phyloP scores from a whole-genome alignment of 495 filamentous ascomycete species.

The Lepraria neglecta region DNA sequence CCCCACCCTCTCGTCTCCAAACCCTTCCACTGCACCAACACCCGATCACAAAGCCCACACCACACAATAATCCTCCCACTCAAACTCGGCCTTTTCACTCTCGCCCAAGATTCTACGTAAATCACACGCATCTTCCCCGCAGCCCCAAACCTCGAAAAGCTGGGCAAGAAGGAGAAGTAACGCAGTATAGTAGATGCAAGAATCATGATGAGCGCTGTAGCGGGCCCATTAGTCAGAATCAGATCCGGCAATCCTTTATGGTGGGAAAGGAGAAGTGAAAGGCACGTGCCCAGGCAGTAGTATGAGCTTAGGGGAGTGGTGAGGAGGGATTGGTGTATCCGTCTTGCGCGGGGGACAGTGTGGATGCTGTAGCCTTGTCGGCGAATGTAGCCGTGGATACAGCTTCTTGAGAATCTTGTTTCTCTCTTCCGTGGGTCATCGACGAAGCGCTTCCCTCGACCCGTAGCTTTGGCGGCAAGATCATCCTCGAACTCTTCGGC shows the following conservation, averaged over 20 bases:
- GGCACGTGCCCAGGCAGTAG: conserved; percentile 47
- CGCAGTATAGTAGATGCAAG: conserved; percentile 62
- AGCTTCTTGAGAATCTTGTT: conserved; percentile 19
- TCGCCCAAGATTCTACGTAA: conserved; percentile 89
- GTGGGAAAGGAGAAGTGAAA: conserved; percentile 39
- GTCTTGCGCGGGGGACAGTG: conserved; percentile 62
- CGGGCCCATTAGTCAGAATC: conserved; percentile 84
- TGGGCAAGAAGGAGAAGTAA: conserved; percentile 40
- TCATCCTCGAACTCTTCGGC: conserved; percentile 57
- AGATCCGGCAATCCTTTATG: conserved; percentile 52
- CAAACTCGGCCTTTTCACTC: conserved; percentile 70
- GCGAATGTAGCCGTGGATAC: too few species aligned
- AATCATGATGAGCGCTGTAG: conserved; percentile 73
- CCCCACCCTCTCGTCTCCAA: conserved; percentile 38
- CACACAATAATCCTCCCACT: conserved; percentile 66
- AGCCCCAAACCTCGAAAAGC: neutral
- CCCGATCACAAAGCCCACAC: conserved; percentile 53
- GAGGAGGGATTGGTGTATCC: conserved; percentile 68
- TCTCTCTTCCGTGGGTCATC: conserved; percentile 18
- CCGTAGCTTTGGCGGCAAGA: conserved; percentile 19
- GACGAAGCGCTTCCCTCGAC: neutral
- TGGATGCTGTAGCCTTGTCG: conserved; percentile 44
- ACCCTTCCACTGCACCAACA: conserved; percentile 69
- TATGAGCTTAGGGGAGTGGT: conserved; percentile 59
- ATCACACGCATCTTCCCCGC: conserved; percentile 56